Conservation (phyloP, 75 land plant genomes). For the Cunninghamia lanceolata region DNA sequence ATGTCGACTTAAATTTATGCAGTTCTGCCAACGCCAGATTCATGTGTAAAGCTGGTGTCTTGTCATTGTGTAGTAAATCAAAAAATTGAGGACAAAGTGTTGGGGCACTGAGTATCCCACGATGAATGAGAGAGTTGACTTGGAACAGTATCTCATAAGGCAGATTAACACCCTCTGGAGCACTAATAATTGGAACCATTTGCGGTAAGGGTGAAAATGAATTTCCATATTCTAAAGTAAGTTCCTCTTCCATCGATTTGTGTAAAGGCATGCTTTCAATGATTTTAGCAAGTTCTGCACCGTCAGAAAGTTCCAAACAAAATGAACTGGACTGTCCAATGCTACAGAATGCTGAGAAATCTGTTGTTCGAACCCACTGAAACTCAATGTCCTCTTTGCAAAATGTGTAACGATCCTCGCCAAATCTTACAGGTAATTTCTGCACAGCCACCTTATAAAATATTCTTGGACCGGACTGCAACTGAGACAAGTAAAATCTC, state of each 20-base stretch:
- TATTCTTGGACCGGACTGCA: slow-evolving; percentile 57
- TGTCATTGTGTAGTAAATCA: slow-evolving; percentile 30
- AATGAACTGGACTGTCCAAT: slow-evolving; percentile 60
- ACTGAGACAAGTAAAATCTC: slow-evolving; percentile 28
- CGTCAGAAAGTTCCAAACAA: slow-evolving; percentile 41
- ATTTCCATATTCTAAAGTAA: slow-evolving; percentile 27
- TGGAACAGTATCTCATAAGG: slow-evolving; percentile 63
- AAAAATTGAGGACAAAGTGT: slow-evolving; percentile 49
- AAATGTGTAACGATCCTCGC: slow-evolving; percentile 27
- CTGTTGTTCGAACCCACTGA: slow-evolving; percentile 71
- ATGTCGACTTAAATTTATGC: slow-evolving; percentile 35
- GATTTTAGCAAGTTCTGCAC: slow-evolving; percentile 18
- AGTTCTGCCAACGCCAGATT: slow-evolving; percentile 51
- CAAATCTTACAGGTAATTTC: slow-evolving; percentile 16
- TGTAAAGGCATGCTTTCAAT: slow-evolving; percentile 37
- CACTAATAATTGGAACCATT: slow-evolving; percentile 48
- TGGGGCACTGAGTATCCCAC: slow-evolving; percentile 51
- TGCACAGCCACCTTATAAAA: slow-evolving; percentile 28
- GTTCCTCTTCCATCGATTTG: slow-evolving; percentile 20
- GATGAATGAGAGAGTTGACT: slow-evolving; percentile 70
- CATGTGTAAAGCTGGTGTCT: slow-evolving; percentile 20
- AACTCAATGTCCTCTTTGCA: slow-evolving; percentile 47
- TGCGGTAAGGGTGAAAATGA: slow-evolving; percentile 24
- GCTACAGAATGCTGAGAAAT: slow-evolving; percentile 52
- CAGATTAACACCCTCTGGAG: slow-evolving; percentile 20